Conservation (phyloP, 768 basidiomycete species). For the Tricholoma saponaceum region DNA sequence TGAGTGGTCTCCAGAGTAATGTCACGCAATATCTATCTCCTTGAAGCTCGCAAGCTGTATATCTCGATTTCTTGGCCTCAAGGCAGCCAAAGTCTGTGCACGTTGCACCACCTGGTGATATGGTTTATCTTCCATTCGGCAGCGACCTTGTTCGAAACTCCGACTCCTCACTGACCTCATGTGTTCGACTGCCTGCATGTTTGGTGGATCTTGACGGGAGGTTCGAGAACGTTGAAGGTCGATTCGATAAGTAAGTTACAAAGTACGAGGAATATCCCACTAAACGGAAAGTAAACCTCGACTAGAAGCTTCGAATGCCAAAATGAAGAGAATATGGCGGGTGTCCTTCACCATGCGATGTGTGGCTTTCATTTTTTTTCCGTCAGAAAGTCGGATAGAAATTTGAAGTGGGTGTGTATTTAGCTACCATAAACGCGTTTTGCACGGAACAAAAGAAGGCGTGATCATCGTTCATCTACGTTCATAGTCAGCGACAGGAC, state of each 20-base stretch:
- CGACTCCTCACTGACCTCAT: neutral
- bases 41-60: neutral
- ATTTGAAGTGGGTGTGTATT: neutral
- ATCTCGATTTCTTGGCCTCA: constrained; percentile 9
- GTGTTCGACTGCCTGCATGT: neutral
- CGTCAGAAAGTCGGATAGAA: neutral
- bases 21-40: neutral
- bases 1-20: neutral
- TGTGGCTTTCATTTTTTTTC: neutral
- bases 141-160: constrained; percentile 1
- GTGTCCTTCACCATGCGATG: no score
- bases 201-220: neutral
- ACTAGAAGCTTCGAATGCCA: neutral
- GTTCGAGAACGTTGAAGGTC: neutral
- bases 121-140: neutral
- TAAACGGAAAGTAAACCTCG: neutral
- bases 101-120: constrained; percentile 4
- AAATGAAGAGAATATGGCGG: no score
- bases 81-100: constrained; percentile 8
- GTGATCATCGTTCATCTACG: neutral
- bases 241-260: neutral
- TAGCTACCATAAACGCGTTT: neutral
- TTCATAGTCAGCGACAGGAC: neutral
- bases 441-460: neutral
- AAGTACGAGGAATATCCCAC: neutral